Evolutionary conservation across 441 rosid genomes (phyloP).

Genomic region (Metrosideros polymorpha): DNA sequence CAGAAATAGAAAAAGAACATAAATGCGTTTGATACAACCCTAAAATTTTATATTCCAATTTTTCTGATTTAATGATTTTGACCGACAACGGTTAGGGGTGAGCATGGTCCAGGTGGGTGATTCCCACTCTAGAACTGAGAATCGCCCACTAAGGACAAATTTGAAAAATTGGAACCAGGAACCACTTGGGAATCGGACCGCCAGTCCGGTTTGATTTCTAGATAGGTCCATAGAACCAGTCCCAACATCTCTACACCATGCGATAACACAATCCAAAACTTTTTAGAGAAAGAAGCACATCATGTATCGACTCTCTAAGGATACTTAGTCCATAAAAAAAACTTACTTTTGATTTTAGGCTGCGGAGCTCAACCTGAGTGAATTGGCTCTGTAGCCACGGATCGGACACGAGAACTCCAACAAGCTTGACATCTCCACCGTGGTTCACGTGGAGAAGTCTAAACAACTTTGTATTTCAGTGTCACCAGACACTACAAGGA

Average conservation of each 20-base stretch:
- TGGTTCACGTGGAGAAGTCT: slow-evolving; percentile 8
- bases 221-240: too few species aligned
- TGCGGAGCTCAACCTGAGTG: slow-evolving; percentile 59
- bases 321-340: background rate
- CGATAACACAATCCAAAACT: background rate
- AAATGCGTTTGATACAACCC: too few species aligned
- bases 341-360: slow-evolving; percentile 48
- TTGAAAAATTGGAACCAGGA: too few species aligned
- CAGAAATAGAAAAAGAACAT: too few species aligned
- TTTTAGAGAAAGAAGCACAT: background rate
- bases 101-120: too few species aligned
- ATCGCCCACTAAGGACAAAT: too few species aligned
- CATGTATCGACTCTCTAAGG: background rate
- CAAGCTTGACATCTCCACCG: slow-evolving; percentile 49
- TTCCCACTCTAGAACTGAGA: too few species aligned
- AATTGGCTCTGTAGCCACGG: slow-evolving; percentile 65
- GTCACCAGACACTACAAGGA: slow-evolving; percentile 7
- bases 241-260: slow-evolving; percentile 18
- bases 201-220: too few species aligned
- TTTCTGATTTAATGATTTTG: too few species aligned
- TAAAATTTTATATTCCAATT: too few species aligned
- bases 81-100: too few species aligned
- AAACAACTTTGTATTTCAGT: background rate
- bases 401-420: slow-evolving; percentile 49
- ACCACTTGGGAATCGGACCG: too few species aligned